Conservation (phyloP, 768 basidiomycete genomes). For the Trametes cubensis region DNA sequence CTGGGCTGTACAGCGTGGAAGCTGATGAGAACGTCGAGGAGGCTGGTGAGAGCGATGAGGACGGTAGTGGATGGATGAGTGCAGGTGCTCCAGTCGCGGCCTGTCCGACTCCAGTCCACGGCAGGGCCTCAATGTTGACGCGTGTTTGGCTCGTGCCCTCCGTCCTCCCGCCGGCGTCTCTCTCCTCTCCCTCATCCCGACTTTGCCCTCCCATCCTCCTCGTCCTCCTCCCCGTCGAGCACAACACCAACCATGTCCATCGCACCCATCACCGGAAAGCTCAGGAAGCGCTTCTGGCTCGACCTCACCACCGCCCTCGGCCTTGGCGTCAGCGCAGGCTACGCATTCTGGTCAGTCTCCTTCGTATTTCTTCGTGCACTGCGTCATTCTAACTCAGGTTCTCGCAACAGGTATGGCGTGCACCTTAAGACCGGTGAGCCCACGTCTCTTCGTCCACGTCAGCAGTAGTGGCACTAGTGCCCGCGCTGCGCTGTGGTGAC, state of each 20-base stretch:
- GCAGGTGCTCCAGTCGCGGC: conserved; percentile 18
- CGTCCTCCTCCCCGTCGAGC: conserved; percentile 26
- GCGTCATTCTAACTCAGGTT: conserved; percentile 31
- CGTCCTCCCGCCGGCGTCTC: conserved; percentile 17
- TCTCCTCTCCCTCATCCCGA: conserved; percentile 19
- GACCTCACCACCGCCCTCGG: conserved; percentile 77
- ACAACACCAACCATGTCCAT: conserved; percentile 63
- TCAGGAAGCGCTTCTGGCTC: conserved; percentile 90
- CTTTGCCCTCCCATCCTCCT: conserved; percentile 29
- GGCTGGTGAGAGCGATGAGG: background rate
- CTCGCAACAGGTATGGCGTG: conserved; percentile 68
- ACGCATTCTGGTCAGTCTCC: conserved; percentile 78
- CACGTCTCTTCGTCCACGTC: conserved; percentile 5
- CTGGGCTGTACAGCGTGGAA: conserved; percentile 1
- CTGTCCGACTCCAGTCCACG: conserved; percentile 12
- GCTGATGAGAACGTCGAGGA: conserved; percentile 6
- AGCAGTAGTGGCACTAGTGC: background rate
- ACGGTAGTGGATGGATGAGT: conserved; percentile 8
- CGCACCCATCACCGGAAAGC: conserved; percentile 90
- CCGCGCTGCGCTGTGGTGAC: background rate
- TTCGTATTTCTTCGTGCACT: conserved; percentile 23
- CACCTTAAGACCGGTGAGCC: conserved; percentile 78
- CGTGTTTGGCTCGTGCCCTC: conserved; percentile 31
- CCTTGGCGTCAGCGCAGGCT: conserved; percentile 73
- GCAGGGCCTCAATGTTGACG: conserved; percentile 20